These are phyloP conservation scores for Candida mattraensis DNA, from an alignment of 805 yeast genomes.

Conservation along the genomic window DNA sequence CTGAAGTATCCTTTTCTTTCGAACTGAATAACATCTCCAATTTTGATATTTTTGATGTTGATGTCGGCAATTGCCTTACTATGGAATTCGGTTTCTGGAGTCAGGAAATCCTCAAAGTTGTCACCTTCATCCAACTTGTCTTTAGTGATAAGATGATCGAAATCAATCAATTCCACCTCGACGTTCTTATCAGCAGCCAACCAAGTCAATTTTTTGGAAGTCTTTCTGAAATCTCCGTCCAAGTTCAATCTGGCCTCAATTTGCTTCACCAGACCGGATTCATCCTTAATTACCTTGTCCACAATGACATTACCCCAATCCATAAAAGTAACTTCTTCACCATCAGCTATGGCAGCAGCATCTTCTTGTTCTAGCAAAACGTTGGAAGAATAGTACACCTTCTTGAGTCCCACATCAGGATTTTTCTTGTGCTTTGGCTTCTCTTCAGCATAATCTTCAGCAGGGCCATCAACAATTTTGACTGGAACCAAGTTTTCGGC, in stretches of 20 bases:
- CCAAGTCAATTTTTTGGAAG: slow-evolving; percentile 94
- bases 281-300: slow-evolving; percentile 63
- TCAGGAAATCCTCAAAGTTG: slow-evolving; percentile 86
- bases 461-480: slow-evolving; percentile 68
- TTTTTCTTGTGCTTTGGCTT: slow-evolving; percentile 95
- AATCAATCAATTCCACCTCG: slow-evolving; percentile 79
- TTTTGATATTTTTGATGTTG: slow-evolving; percentile 73
- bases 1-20: slow-evolving; percentile 97
- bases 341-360: slow-evolving; percentile 62
- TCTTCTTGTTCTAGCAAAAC: slow-evolving; percentile 85
- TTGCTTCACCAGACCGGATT: slow-evolving; percentile 49
- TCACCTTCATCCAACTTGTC: slow-evolving; percentile 95
- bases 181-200: slow-evolving; percentile 76
- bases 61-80: slow-evolving; percentile 76
- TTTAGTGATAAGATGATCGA: slow-evolving; percentile 92
- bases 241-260: slow-evolving; percentile 79
- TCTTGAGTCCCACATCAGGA: slow-evolving; percentile 83
- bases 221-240: slow-evolving; percentile 96
- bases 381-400: slow-evolving; percentile 62
- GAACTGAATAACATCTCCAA: slow-evolving; percentile 87
- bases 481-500: slow-evolving; percentile 66
- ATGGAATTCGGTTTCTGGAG: slow-evolving; percentile 84
- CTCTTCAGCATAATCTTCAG: slow-evolving; percentile 58
- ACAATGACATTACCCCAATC: slow-evolving; percentile 97
- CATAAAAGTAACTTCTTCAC: slow-evolving; percentile 96